These are phyloP conservation scores for Lasiosphaeria hispida DNA, from an alignment of 495 filamentous ascomycete species.

Conservation along the genomic window DNA sequence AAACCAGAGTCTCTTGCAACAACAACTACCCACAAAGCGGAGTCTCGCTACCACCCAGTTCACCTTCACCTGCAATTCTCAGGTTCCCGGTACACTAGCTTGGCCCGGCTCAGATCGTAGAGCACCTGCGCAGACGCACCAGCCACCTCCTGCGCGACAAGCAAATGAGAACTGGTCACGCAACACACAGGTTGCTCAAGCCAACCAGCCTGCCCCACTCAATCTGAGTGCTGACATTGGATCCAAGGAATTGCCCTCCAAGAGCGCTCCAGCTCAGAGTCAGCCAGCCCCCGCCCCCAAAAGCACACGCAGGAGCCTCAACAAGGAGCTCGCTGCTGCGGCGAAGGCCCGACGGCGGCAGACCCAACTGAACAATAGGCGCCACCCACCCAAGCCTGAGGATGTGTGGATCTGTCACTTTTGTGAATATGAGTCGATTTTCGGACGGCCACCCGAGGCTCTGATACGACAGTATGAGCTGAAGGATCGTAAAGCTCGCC, in stretches of 20 bases:
- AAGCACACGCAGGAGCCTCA: constrained; percentile 18
- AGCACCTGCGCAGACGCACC: constrained; percentile 9
- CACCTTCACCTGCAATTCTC: constrained; percentile 80
- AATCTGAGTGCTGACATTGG: constrained; percentile 5
- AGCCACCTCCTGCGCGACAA: constrained; percentile 9
- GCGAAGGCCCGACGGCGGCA: constrained; percentile 41
- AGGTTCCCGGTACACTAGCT: constrained; percentile 44
- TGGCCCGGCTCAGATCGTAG: constrained; percentile 57
- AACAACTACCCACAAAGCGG: constrained; percentile 58
- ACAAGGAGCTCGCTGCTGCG: constrained; percentile 23
- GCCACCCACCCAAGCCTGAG: constrained; percentile 68
- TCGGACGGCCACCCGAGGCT: constrained; percentile 76
- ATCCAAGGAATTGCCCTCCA: constrained; percentile 14
- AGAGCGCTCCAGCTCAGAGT: constrained; percentile 3
- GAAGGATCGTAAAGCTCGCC: constrained; percentile 83
- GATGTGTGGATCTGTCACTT: constrained; percentile 95
- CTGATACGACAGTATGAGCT: constrained; percentile 90
- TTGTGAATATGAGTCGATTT: constrained; percentile 85
- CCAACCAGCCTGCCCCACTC: not conserved
- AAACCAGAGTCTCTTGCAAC: constrained; percentile 73
- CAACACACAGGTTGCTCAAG: constrained; percentile 11
- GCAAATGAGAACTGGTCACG: constrained; percentile 20
- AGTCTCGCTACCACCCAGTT: constrained; percentile 75
- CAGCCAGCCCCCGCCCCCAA: constrained; percentile 16
- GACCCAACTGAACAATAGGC: constrained; percentile 60